Conservation (phyloP, 306 rosid genomes). For the Bauhinia variegata region DNA sequence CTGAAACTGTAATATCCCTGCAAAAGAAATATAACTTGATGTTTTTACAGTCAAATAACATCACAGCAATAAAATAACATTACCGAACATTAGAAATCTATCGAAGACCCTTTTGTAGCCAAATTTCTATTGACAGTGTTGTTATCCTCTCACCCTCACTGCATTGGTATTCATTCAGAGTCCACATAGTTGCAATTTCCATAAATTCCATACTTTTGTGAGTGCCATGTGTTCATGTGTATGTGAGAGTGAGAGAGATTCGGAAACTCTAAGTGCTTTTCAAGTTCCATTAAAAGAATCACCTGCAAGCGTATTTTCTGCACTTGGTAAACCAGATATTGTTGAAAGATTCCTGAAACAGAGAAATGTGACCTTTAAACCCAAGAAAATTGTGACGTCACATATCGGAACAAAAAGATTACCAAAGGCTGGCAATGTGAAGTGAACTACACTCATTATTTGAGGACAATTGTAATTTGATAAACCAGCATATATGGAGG, state of each 20-base stretch:
- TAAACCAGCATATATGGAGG: too few relatives aligned
- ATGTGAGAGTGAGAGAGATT: too few relatives aligned
- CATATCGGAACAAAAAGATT: conserved; percentile 3
- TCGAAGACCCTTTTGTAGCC: conserved; percentile 7
- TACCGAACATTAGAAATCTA: too few relatives aligned
- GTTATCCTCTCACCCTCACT: conserved; percentile 17
- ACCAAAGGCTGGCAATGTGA: conserved; percentile 12
- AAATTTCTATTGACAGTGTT: conserved; percentile 2
- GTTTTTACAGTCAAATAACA: conserved; percentile 8
- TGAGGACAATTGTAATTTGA: conserved; percentile 4
- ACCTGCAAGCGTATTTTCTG: conserved; percentile 98
- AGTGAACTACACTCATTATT: conserved; percentile 17
- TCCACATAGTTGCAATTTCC: too few relatives aligned
- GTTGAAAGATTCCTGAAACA: conserved; percentile 88
- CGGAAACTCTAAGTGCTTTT: too few relatives aligned
- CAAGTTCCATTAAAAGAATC: conserved; percentile 16
- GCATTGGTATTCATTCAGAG: conserved; percentile 5
- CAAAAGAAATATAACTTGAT: conserved; percentile 22
- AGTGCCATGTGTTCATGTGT: too few relatives aligned
- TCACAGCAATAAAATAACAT: too few relatives aligned
- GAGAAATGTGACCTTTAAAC: conserved; percentile 23
- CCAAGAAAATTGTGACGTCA: conserved; percentile 8
- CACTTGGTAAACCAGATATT: conserved; percentile 93
- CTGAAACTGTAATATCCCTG: conserved; percentile 99
- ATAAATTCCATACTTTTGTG: neutral